phyloP scores from a whole-genome alignment of 1,284 basidiomycete genomes.

The Inonotus hispidus region DNA sequence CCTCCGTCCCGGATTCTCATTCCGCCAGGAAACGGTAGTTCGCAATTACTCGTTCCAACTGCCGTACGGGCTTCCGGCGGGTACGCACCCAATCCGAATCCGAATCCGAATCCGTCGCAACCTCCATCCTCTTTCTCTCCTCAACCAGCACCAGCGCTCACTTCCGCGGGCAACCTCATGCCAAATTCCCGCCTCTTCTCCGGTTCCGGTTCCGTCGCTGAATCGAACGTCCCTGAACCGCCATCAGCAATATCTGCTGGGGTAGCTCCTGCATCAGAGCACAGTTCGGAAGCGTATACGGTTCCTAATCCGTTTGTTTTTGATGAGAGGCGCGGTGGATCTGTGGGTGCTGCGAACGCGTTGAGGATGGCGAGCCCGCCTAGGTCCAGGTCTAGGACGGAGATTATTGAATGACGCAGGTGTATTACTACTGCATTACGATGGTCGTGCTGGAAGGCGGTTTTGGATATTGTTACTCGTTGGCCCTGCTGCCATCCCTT shows the following conservation, averaged over 20 bases:
- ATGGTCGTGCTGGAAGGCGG: not conserved
- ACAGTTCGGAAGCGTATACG: slow-evolving; percentile 15
- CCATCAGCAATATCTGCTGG: not conserved
- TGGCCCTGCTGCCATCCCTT: not conserved
- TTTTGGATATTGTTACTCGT: not conserved
- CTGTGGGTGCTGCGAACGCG: not conserved
- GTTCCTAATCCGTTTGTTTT: slow-evolving; percentile 15
- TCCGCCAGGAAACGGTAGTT: not conserved
- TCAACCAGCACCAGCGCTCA: not conserved
- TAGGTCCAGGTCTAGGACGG: not conserved
- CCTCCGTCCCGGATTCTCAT: not conserved
- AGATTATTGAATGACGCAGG: not conserved
- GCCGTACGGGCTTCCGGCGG: slow-evolving; percentile 15
- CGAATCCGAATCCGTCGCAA: not conserved
- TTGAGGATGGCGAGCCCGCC: slow-evolving; percentile 2
- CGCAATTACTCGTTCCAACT: slow-evolving; percentile 2
- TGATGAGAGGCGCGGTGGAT: not conserved
- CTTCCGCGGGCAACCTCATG: not conserved
- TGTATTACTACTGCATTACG: not conserved
- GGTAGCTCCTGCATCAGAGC: not conserved
- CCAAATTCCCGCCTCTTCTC: slow-evolving; percentile 1
- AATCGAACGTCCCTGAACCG: not conserved
- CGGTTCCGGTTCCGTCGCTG: not conserved
- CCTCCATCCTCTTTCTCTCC: not conserved
- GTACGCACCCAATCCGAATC: not conserved